Base-by-base conservation (phyloP, 441 rosid genomes). In the Rhodomyrtus psidioides region DNA sequence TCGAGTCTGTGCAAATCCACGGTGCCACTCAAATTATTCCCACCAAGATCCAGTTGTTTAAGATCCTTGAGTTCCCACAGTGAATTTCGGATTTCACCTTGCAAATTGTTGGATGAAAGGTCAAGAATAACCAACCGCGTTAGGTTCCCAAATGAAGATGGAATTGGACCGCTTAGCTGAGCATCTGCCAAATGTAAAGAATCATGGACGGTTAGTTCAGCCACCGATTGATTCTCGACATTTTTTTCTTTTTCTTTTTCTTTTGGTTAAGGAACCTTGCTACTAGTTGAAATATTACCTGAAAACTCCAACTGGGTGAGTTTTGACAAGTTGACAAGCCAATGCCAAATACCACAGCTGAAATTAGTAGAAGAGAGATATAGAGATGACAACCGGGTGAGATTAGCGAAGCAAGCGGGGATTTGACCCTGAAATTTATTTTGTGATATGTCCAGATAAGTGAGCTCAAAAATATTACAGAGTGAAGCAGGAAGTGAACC, bases 361-460 rank as follows among this genome's bases (percentile, higher is more conserved):
- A n/a, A n/a, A n/a, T n/a, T n/a, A n/a, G n/a, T 3, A 19, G 14
- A 2, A 27, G 0, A 0, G 1, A 59, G 19, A 7, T 59, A 9
- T 27, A 59, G 19, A 27, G 14, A 13, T 27, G 1, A 57, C 1
- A 57, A 15, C 5, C 5, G 4, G 1, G 62, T 57, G 15, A 57
- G 62, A 15, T 57, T 57, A 57, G 62, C 1, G 4, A 57, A 57
- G 62, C 17, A 58, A 58, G 30, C 2, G 1, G 4, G 65, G 65
- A 58, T n/a, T 58, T n/a, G 65, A n/a, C 30, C 65, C 2, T 58
- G 14, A 12, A n/a, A 58, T 58, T 13, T 2, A 58, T 16, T 58
- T 6, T 1, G 1, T 4, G 17, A 58, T 58, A n/a, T n/a, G 6
- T 58, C 30, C 2, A n/a, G 0, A 6, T n/a, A 5, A 58, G 62